Conservation (phyloP, 208 protist species). For the Trypanosoma rangeli region DNA sequence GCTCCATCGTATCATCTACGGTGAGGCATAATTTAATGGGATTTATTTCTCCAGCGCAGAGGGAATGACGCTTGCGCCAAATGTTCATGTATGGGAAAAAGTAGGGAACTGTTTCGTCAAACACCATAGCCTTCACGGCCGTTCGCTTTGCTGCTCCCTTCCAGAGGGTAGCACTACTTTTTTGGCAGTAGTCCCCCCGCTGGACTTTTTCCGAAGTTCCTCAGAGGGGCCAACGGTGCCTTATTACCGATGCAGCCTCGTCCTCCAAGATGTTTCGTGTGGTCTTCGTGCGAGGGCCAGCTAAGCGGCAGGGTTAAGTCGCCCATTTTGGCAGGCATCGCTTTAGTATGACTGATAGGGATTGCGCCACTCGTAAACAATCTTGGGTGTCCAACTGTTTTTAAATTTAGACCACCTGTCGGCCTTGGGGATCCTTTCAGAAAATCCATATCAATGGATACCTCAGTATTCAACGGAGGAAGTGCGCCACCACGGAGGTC, state of each 20-base stretch:
- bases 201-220: neutral
- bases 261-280: neutral
- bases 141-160: neutral
- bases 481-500: neutral
- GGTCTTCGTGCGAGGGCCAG: neutral
- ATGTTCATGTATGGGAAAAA: too few relatives aligned
- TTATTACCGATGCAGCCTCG: neutral
- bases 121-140: too few relatives aligned
- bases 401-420: neutral
- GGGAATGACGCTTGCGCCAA: too few relatives aligned
- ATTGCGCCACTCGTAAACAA: constrained; percentile 1
- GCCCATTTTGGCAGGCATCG: neutral
- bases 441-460: neutral
- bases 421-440: neutral
- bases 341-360: constrained; percentile 14
- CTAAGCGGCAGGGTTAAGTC: neutral
- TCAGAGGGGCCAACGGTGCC: neutral
- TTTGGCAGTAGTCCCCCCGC: neutral
- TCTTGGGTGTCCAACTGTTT: too few relatives aligned
- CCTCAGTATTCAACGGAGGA: constrained; percentile 6
- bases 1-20: too few relatives aligned
- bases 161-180: neutral
- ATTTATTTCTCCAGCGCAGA: too few relatives aligned
- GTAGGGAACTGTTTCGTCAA: too few relatives aligned
- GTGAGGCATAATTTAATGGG: too few relatives aligned